Evolutionary conservation across 2,329 filamentous ascomycete genomes (phyloP).

Genomic region (Talaromyces sp.): DNA sequence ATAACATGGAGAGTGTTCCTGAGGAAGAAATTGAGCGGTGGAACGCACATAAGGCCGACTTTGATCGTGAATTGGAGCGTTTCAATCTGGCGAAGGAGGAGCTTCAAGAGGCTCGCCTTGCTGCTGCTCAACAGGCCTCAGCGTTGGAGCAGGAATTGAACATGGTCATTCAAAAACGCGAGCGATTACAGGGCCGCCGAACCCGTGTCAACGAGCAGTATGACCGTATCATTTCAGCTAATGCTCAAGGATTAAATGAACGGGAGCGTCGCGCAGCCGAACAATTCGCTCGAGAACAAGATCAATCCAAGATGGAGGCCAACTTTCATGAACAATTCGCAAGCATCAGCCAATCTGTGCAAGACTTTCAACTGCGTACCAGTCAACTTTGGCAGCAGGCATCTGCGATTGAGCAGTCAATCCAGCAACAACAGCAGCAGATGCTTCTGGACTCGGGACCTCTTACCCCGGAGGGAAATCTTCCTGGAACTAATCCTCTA

Average conservation of each 20-base stretch:
- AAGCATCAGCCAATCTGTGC: slow-evolving; percentile 45
- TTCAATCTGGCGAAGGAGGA: slow-evolving; percentile 56
- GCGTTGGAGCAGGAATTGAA: slow-evolving; percentile 58
- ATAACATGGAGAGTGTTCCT: slow-evolving; percentile 59
- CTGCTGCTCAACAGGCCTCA: slow-evolving; percentile 55
- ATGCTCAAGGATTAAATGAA: slow-evolving; percentile 59
- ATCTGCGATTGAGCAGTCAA: slow-evolving; percentile 45
- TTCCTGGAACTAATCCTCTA: slow-evolving; percentile 55
- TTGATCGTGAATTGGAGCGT: slow-evolving; percentile 57
- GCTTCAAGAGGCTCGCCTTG: slow-evolving; percentile 52
- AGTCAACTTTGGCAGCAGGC: slow-evolving; percentile 50
- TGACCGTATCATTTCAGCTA: slow-evolving; percentile 61
- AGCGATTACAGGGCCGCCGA: slow-evolving; percentile 61
- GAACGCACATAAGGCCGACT: slow-evolving; percentile 55
- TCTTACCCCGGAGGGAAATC: slow-evolving; percentile 62
- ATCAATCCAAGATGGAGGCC: slow-evolving; percentile 48
- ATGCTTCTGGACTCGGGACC: slow-evolving; percentile 48
- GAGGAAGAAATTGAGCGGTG: slow-evolving; percentile 59
- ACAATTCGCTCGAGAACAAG: slow-evolving; percentile 49
- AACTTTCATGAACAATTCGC: slow-evolving; percentile 48
- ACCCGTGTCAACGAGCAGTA: slow-evolving; percentile 64
- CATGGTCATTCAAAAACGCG: slow-evolving; percentile 57
- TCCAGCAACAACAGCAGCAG: slow-evolving; percentile 50
- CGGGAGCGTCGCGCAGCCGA: slow-evolving; percentile 54
- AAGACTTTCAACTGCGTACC: slow-evolving; percentile 47